These are phyloP conservation scores for Tricholoma bakamatsutake DNA, from an alignment of 768 basidiomycete species.

Conservation along the genomic window DNA sequence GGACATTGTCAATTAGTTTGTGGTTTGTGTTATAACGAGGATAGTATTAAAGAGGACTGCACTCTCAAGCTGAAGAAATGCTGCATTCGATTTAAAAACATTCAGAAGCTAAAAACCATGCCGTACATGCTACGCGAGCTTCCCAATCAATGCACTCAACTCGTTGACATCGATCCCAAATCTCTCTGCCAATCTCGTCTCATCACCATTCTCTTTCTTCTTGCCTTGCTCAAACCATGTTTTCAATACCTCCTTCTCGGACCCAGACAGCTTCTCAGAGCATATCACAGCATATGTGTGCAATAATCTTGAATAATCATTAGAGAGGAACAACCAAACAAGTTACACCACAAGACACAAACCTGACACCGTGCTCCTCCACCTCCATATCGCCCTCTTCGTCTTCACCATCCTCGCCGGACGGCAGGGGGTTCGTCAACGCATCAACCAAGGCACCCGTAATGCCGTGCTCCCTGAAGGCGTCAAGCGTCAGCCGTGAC, in stretches of 20 bases:
- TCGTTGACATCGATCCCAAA: not conserved
- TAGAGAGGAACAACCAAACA: not conserved
- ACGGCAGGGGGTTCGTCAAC: constrained; percentile 51
- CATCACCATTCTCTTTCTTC: not conserved
- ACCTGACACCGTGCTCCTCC: constrained; percentile 60
- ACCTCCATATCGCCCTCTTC: constrained; percentile 53
- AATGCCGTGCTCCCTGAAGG: constrained; percentile 41
- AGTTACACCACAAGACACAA: constrained; percentile 8
- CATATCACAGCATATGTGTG: constrained; percentile 39
- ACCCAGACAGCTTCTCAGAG: not conserved
- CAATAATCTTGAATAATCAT: constrained; percentile 32
- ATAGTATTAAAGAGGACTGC: too few species aligned
- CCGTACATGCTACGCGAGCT: not conserved
- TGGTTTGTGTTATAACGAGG: too few species aligned
- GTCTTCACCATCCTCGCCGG: constrained; percentile 62
- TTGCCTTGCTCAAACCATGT: not conserved
- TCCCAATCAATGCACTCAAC: not conserved
- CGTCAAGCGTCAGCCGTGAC: constrained; percentile 39
- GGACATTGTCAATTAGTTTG: too few species aligned
- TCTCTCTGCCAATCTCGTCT: not conserved
- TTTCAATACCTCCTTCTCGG: not conserved
- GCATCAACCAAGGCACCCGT: constrained; percentile 46
- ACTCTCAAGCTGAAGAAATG: too few species aligned
- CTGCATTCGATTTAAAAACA: too few species aligned
- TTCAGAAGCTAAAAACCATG: too few species aligned